Base-by-base conservation (phyloP, 2,329 filamentous ascomycete species). In the Coniochaeta prunicola region DNA sequence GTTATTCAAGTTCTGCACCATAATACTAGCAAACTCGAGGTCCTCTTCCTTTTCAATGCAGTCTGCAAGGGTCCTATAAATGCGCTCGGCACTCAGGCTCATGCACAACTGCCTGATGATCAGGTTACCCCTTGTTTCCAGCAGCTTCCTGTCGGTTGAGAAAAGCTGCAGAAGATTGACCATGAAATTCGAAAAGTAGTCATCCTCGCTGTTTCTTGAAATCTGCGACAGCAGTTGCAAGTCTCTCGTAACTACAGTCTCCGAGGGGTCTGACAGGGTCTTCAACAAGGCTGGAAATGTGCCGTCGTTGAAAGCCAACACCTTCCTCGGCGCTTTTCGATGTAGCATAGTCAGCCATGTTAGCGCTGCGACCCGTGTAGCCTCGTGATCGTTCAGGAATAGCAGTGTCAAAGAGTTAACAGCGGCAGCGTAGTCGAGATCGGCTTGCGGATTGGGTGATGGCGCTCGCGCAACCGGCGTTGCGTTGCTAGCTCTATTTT, bases 1-100 rank as follows among this genome's bases (percentile, higher is more conserved):
- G 73, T 99, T 99, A 76, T 99, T 99, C 57, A 99, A 80, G 68
- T 97, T 97, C 72, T 99, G 94, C 31, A 99, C 92, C 94, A 99
- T 99, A 67, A 99, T 97, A 70, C 93, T 97, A 17, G 94, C 93
- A 73, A 99, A 99, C 71, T 99, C 96, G 45, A 99, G 86, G 70
- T 99, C 94, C 74, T 97, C 94, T 72, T 99, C 94, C 69, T 92
- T 96, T 72, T 97, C 94, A 10, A 99, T 89, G 65, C 94, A 97
- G 67, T 99, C 94, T 28, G 94, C 96, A 63, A 99, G 80, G 2
- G 92, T 97, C 33, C 94, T 86, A 69, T 97, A 99, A 60, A 99
- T 99, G 53, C 92, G 85, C 71, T 99, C 94, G 0, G 94, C 90
- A 64, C 92, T 97, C 30, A 99, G 79, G 60, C 90, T 96, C 61